phyloP scores from a whole-genome alignment of 2,329 filamentous ascomycete genomes.

The Aspergillus pseudonomiae region DNA sequence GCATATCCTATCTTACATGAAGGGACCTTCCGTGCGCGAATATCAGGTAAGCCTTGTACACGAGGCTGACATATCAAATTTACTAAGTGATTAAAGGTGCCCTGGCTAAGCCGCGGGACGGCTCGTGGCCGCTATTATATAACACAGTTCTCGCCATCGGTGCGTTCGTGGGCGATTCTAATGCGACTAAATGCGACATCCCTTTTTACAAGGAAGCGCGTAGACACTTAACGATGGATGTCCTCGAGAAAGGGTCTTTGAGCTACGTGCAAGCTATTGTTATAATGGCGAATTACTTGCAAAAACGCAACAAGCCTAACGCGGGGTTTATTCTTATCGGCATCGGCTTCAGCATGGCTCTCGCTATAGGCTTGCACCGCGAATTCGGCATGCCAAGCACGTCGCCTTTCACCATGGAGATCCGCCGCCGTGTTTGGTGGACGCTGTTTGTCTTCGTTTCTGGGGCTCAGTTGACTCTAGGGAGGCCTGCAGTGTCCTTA shows the following conservation, averaged over 20 bases:
- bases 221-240: slow-evolving; percentile 23
- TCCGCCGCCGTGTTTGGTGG: slow-evolving; percentile 26
- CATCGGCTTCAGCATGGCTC: slow-evolving; percentile 25
- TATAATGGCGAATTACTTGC: slow-evolving; percentile 23
- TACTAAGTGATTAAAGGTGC: slow-evolving; percentile 15
- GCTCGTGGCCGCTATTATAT: slow-evolving; percentile 23
- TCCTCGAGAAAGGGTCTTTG: slow-evolving; percentile 23
- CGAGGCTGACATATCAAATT: background rate
- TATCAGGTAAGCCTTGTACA: slow-evolving; percentile 14
- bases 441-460: slow-evolving; percentile 26
- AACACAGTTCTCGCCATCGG: slow-evolving; percentile 24
- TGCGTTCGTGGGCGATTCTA: slow-evolving; percentile 22
- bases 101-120: slow-evolving; percentile 21
- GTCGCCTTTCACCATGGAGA: slow-evolving; percentile 24
- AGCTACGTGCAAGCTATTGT: slow-evolving; percentile 25
- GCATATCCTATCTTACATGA: slow-evolving; percentile 24
- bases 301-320: slow-evolving; percentile 26
- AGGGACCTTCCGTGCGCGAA: slow-evolving; percentile 22
- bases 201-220: slow-evolving; percentile 23
- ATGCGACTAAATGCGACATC: slow-evolving; percentile 20
- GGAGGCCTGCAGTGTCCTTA: slow-evolving; percentile 23
- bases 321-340: slow-evolving; percentile 23
- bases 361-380: slow-evolving; percentile 22
- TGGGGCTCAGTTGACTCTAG: slow-evolving; percentile 20
- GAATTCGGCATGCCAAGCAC: slow-evolving; percentile 27